Evolutionary conservation across 805 yeast genomes (phyloP), one percentile per base, ranked within the genome.

Genomic region (Wickerhamomyces chambardii): DNA sequence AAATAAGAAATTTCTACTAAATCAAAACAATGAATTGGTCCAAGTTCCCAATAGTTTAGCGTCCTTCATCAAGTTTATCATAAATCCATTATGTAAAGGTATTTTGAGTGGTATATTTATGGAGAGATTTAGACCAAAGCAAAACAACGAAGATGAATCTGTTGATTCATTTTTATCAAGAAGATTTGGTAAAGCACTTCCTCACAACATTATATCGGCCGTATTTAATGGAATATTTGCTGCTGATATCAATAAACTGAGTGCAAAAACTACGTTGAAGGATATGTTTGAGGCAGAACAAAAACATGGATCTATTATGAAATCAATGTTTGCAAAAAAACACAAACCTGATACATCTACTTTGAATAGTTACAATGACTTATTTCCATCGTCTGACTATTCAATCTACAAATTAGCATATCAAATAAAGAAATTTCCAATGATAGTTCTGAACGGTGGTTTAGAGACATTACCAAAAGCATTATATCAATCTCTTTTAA

Each of bases 151-250:
- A 6, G 97, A 89, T 51, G 96, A 87, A 58, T 66, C 81, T 9
- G 76, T 90, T 1, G 78, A 73, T 31, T 61, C 69, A 3, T 85
- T 86, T 48, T 53, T 89, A 26, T 50, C 61, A 3, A 63, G 97
- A 43, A 59, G 96, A 40, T 79, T 87, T 51, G 89, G 89, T 3
- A 62, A 64, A 8, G 48, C 51, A 2, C 36, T 62, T 3, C 56
- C 80, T 5, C 61, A 64, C 8, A 78, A 84, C 34, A 58, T 90
- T 12, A 58, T 83, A 16, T 83, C 95, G 56, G 97, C 95, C 0
- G 59, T 87, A 4, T 64, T 82, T 53, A 86, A 87, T 50, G 98
- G 98, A 0, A 77, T 92, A 1, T 90, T 87, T 55, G 96, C 95
- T 1, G 92, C 85, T n/a, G 95, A 89, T 55, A 66, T 76, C 2